Conservation (phyloP, 345 rosid genomes). For the Murraya koenigii region DNA sequence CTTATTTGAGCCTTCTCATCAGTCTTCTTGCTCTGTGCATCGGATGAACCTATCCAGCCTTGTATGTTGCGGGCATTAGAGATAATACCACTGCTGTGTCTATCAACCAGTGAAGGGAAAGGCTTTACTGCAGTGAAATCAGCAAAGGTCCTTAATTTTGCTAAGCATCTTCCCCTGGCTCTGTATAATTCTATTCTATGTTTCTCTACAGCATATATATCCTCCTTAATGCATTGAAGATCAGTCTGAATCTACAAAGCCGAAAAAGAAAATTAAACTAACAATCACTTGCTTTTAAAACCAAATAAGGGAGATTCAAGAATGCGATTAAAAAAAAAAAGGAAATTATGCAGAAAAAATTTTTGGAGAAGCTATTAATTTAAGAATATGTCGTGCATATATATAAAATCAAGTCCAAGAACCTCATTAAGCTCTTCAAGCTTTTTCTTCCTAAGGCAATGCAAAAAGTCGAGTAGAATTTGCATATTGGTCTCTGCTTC, state of each 20-base stretch:
- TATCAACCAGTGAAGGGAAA: slow-evolving; percentile 26
- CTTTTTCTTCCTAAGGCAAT: slow-evolving; percentile 36
- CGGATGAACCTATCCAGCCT: slow-evolving; percentile 27
- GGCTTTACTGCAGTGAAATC: slow-evolving; percentile 26
- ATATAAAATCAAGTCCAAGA: slow-evolving; percentile 2
- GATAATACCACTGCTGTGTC: slow-evolving; percentile 17
- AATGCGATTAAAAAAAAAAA: neutral
- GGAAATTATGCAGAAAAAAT: neutral
- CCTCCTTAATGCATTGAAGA: slow-evolving; percentile 53
- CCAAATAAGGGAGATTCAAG: neutral
- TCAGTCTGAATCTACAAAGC: slow-evolving; percentile 44
- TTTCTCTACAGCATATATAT: slow-evolving; percentile 47
- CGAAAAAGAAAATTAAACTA: neutral
- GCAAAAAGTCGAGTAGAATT: slow-evolving; percentile 40
- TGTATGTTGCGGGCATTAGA: slow-evolving; percentile 22
- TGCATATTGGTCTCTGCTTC: slow-evolving; percentile 42
- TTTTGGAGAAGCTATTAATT: neutral
- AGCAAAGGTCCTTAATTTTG: slow-evolving; percentile 39
- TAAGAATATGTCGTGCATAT: neutral
- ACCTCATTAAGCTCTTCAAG: slow-evolving; percentile 44
- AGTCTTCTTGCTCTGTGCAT: slow-evolving; percentile 16
- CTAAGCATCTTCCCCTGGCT: slow-evolving; percentile 35
- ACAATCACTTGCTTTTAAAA: neutral
- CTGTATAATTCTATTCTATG: slow-evolving; percentile 28
- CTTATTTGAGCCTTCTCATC: slow-evolving; percentile 36